Evolutionary conservation across 2,329 filamentous ascomycete genomes (phyloP), one percentile per base, ranked within the genome.

Genomic region (Sporothrix euskadiensis): DNA sequence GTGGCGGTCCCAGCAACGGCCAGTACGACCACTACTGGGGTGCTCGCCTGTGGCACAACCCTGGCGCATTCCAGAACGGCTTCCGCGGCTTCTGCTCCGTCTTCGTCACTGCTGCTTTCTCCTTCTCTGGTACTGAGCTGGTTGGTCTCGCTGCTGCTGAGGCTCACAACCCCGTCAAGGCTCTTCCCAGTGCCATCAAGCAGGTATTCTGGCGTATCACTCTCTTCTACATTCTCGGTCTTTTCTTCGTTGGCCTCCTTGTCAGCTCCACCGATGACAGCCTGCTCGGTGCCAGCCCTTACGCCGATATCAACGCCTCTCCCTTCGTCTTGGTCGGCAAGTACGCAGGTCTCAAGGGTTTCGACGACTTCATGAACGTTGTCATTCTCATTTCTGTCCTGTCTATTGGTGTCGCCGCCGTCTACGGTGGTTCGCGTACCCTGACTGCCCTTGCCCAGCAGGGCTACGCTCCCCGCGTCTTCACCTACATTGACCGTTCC

Each of bases 161-260:
- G 81, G 88, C 91, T 0, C 82, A 83, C 10, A 92, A 93, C 78
- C 92, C 92, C 0, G 86, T 88, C 73, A 90, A 92, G 79, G 88
- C 91, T 0, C 86, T 97, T 1, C 94, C 94, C 0, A 90, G 89
- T 1, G 94, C 94, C 5, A 90, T 95, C 78, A 97, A 96, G 83
- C 94, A 97, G 79, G 92, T 88, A 44, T 88, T 88, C 74, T 88
- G 86, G 86, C 85, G 86, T 76, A 88, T 88, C 74, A 86, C 84
- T 0, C 79, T 88, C 3, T 88, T 88, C 76, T 88, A 88, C 75
- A 80, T 88, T 65, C 80, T 88, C 2, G 85, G 85, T 49, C 82
- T 88, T 16, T 82, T 86, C 71, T 84, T 88, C 12, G 83, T 88
- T 19, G 86, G 86, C 16, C 81, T 88, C 5, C 79, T 88, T 5